Conservation (phyloP, 345 rosid genomes). For the Salix exigua region DNA sequence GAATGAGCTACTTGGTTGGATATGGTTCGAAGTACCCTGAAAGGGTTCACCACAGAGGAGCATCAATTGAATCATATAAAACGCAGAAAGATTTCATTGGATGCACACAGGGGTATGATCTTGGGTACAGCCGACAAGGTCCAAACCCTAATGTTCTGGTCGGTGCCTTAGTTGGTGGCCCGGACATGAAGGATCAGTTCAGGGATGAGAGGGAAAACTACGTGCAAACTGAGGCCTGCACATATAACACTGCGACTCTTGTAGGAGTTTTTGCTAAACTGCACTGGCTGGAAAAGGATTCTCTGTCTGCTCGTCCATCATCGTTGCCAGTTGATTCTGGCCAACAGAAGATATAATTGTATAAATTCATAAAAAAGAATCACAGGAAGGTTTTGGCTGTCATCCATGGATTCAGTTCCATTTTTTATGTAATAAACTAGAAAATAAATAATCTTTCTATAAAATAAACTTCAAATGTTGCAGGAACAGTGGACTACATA, state of each 20-base stretch:
- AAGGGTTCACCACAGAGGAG: conserved; percentile 90
- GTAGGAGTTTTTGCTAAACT: conserved; percentile 61
- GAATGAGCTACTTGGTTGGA: conserved; percentile 82
- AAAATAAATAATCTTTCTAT: too few species aligned
- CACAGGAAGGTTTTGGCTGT: too few species aligned
- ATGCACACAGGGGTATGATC: conserved; percentile 85
- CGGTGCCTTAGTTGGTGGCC: conserved; percentile 71
- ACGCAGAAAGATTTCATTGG: conserved; percentile 79
- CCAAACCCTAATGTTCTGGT: conserved; percentile 48
- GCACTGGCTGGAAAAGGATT: not conserved
- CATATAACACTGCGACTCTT: conserved; percentile 52
- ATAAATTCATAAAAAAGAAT: not conserved
- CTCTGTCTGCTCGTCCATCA: not conserved
- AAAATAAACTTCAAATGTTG: too few species aligned
- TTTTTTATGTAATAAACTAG: too few species aligned
- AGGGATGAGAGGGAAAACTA: conserved; percentile 42
- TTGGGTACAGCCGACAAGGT: conserved; percentile 31
- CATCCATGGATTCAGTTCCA: too few species aligned
- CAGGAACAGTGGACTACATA: too few species aligned
- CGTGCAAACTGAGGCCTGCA: conserved; percentile 58
- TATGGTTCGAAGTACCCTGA: conserved; percentile 62
- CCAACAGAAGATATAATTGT: not conserved
- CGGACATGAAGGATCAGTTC: conserved; percentile 42
- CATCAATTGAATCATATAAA: conserved; percentile 68
- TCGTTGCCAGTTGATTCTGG: not conserved